These are phyloP conservation scores for Amoeboaphelidium protococcarum DNA, from an alignment of 371 early-diverging fungal genomes.

Conservation along the genomic window DNA sequence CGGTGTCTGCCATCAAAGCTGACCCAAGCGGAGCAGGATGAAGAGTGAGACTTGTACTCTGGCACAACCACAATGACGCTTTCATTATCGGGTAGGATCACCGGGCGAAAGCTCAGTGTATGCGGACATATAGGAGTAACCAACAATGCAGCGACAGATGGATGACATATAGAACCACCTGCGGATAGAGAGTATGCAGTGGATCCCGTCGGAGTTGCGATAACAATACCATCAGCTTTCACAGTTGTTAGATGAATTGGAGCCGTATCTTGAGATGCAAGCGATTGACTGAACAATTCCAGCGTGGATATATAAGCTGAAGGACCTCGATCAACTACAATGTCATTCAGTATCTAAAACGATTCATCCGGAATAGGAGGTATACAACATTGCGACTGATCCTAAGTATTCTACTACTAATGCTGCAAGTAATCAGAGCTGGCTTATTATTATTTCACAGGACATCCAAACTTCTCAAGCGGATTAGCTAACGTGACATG, in stretches of 20 bases:
- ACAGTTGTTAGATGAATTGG: slow-evolving; percentile 4
- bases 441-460: background rate
- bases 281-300: slow-evolving; percentile 12
- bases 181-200: slow-evolving; percentile 63
- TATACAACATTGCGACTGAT: no score
- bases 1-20: slow-evolving; percentile 1
- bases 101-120: slow-evolving; percentile 25
- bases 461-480: background rate
- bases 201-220: slow-evolving; percentile 80
- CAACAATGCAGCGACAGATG: slow-evolving; percentile 24
- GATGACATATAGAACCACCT: slow-evolving; percentile 31
- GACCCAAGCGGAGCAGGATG: slow-evolving; percentile 6
- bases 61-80: slow-evolving; percentile 20
- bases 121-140: slow-evolving; percentile 29
- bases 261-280: slow-evolving; percentile 19
- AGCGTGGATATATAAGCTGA: background rate
- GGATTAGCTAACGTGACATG: background rate
- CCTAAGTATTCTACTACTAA: background rate
- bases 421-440: background rate
- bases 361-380: slow-evolving; percentile 7
- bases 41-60: slow-evolving; percentile 9
- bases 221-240: slow-evolving; percentile 9
- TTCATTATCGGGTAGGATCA: slow-evolving; percentile 23
- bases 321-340: background rate
- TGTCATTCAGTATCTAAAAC: slow-evolving; percentile 10